phyloP scores from a whole-genome alignment of 805 yeast genomes.

The Kluyveromyces wickerhamii region DNA sequence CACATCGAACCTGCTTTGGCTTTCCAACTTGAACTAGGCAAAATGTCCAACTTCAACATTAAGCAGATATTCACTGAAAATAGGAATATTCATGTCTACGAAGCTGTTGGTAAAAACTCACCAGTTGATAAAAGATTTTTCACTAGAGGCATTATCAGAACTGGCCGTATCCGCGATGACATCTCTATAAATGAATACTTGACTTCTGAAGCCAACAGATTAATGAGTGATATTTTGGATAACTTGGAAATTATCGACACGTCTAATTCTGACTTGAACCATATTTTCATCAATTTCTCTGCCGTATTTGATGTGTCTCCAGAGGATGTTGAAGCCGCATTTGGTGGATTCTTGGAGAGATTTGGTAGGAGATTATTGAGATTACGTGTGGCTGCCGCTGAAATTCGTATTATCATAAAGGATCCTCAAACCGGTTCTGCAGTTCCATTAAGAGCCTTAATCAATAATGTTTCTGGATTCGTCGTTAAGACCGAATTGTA shows the following conservation, averaged over 20 bases:
- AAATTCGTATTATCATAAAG: constrained; percentile 90
- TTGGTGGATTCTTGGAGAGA: constrained; percentile 95
- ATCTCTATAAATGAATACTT: constrained; percentile 88
- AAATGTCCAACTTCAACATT: constrained; percentile 90
- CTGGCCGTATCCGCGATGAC: constrained; percentile 91
- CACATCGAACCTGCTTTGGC: constrained; percentile 98
- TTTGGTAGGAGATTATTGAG: constrained; percentile 97
- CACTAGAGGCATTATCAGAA: constrained; percentile 94
- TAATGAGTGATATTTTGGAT: constrained; percentile 93
- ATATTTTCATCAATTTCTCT: constrained; percentile 93
- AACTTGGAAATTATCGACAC: constrained; percentile 92
- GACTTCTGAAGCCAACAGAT: constrained; percentile 91
- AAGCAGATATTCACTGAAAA: constrained; percentile 93
- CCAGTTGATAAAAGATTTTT: constrained; percentile 91
- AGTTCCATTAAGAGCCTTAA: constrained; percentile 93
- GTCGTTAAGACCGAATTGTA: constrained; percentile 94
- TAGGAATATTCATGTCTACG: constrained; percentile 95
- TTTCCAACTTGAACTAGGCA: constrained; percentile 89
- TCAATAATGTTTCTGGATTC: constrained; percentile 93
- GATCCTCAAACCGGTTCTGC: constrained; percentile 83
- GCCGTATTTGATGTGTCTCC: constrained; percentile 93
- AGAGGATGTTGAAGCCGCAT: constrained; percentile 93
- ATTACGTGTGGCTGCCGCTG: constrained; percentile 94
- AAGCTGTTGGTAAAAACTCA: constrained; percentile 90
- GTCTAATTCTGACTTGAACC: constrained; percentile 91